Conservation (phyloP, 164 flowering plant species). For the Chimonanthus salicifolius region DNA sequence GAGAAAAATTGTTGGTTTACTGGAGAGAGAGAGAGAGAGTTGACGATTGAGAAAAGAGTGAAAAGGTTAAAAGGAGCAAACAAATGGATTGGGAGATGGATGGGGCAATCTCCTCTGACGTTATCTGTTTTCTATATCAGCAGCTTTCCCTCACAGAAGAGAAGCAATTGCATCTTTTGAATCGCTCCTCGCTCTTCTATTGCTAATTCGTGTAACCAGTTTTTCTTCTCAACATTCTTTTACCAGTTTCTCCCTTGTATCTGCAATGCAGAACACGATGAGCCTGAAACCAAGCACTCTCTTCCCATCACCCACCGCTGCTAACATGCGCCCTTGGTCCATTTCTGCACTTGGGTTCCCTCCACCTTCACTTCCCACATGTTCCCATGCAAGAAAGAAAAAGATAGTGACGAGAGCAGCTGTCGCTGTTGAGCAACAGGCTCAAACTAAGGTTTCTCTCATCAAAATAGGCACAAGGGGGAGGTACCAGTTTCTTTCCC, state of each 20-base stretch:
- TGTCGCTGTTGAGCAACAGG: constrained; percentile 50
- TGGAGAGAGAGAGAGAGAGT: background rate
- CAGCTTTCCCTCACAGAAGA: background rate
- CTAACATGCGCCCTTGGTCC: constrained; percentile 20
- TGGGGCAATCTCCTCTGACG: constrained; percentile 23
- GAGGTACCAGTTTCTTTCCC: constrained; percentile 37
- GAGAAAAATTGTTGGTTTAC: no score
- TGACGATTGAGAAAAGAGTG: background rate
- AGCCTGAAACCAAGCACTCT: constrained; percentile 9
- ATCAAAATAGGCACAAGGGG: constrained; percentile 87
- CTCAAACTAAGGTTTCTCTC: constrained; percentile 49
- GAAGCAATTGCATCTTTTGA: background rate
- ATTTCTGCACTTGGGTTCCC: constrained; percentile 35
- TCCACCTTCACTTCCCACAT: constrained; percentile 17
- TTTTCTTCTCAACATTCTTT: background rate
- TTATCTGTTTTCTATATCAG: constrained; percentile 14
- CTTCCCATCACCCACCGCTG: background rate
- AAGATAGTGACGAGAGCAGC: constrained; percentile 43
- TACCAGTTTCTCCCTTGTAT: background rate
- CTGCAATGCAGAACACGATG: background rate
- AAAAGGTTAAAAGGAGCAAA: background rate
- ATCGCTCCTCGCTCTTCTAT: no score
- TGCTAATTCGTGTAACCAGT: background rate
- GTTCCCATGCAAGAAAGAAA: constrained; percentile 5
- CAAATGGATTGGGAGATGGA: constrained; percentile 3